Base-by-base conservation (phyloP, 805 yeast species). In the Starmerella potacharoeniae region DNA sequence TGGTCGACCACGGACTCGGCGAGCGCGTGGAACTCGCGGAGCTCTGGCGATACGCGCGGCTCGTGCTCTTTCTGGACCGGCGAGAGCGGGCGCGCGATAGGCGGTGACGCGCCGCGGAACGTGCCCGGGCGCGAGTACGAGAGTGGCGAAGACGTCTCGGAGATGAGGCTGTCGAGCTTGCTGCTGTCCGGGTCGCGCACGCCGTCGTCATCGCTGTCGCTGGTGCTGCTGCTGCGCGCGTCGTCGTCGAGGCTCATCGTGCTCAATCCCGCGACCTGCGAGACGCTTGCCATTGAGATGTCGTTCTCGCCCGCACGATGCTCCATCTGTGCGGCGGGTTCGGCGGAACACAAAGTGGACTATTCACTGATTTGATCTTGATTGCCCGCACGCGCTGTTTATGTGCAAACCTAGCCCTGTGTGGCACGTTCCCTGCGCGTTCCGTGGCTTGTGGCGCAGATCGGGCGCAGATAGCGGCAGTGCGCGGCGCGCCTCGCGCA, bases 61-160 rank as follows among this genome's bases (percentile, higher is more conserved):
- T 14, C 14, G 28, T 6, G 16, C 9, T 48, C 36, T 10, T n/a
- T 14, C 11, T 34, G 51, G n/a, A 30, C 35, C 7, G 51, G 51
- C 8, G 51, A 48, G 30, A 48, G 22, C 14, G 43, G 43, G 9
- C 43, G 51, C 17, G 35, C 17, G 14, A 29, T 2, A 16, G 51
- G 51, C 35, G 51, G 51, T 35, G 35, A 29, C 30, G 51, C 51
- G 17, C 33, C 51, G 14, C 35, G 35, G 14, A 17, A 9, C 22
- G 22, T 6, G 34, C 39, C 41, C n/a, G 6, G 34, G n/a, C 17
- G 34, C 33, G 22, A 75, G 75, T 78, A 75, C 75, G 79, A 75
- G 75, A 61, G 63, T 64, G 33, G 77, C 33, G 49, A 33, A 1
- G 49, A 46, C 16, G 28, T 34, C n/a, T 34, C 40, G 6, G 31